phyloP scores from a whole-genome alignment of 2,329 filamentous ascomycete genomes.

The Helminthosporium solani region DNA sequence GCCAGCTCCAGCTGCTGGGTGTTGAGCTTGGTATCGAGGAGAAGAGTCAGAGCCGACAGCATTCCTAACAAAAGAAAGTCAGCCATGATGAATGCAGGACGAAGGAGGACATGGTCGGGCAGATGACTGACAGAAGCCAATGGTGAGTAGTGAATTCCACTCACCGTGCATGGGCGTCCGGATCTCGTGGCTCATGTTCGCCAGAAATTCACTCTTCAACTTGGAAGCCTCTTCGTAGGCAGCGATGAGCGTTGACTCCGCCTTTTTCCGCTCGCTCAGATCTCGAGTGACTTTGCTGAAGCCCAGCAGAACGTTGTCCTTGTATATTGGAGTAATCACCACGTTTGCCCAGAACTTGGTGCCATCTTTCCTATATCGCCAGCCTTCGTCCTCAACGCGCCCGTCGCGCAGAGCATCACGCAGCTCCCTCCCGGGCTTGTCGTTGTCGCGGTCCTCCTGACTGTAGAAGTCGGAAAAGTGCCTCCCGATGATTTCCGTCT shows the following conservation, averaged over 20 bases:
- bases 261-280: slow-evolving; percentile 56
- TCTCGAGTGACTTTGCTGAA: slow-evolving; percentile 62
- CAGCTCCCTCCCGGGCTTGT: slow-evolving; percentile 56
- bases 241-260: slow-evolving; percentile 56
- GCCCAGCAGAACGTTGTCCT: slow-evolving; percentile 54
- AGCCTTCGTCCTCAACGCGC: slow-evolving; percentile 60
- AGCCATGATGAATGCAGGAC: neutral
- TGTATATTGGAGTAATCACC: slow-evolving; percentile 58
- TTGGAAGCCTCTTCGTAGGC: slow-evolving; percentile 65
- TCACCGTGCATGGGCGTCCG: slow-evolving; percentile 62
- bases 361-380: slow-evolving; percentile 61
- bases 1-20: slow-evolving; percentile 58
- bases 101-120: neutral
- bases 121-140: neutral
- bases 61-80: slow-evolving; percentile 43
- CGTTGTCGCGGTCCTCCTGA: slow-evolving; percentile 50
- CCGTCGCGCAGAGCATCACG: slow-evolving; percentile 56
- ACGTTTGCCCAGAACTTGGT: slow-evolving; percentile 61
- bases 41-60: slow-evolving; percentile 59
- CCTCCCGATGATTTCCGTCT: slow-evolving; percentile 57
- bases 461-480: slow-evolving; percentile 62
- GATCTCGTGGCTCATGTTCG: slow-evolving; percentile 66
- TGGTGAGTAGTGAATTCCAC: neutral
- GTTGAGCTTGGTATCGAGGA: slow-evolving; percentile 56
- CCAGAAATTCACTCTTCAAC: slow-evolving; percentile 62